phyloP scores from a whole-genome alignment of 2,329 filamentous ascomycete genomes.

The Colletotrichum sp. region DNA sequence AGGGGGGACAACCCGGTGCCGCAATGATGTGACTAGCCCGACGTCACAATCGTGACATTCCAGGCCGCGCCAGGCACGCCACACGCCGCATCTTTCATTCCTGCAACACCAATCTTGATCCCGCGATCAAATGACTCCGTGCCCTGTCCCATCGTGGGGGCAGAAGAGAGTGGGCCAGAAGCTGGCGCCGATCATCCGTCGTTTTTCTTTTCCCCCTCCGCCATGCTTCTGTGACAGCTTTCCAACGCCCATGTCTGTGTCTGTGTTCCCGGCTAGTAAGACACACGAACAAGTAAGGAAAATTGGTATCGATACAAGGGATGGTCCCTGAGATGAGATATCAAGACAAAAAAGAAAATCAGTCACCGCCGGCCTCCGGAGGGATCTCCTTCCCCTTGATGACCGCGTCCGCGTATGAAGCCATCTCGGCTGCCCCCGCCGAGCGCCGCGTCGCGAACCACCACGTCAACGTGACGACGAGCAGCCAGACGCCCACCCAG shows the following conservation, averaged over 20 bases:
- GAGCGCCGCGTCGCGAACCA: conserved; percentile 9
- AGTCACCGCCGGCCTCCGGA: not conserved
- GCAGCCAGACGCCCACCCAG: conserved; percentile 21
- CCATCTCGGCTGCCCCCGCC: not conserved
- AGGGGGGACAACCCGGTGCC: not conserved
- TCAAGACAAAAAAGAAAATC: not conserved
- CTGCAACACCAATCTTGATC: not conserved
- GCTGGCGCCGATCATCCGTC: not conserved
- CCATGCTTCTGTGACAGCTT: not conserved
- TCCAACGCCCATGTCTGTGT: not conserved
- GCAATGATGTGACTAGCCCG: not conserved
- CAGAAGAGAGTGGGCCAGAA: not conserved
- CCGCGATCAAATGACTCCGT: not conserved
- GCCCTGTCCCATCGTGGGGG: not conserved
- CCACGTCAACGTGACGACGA: conserved; percentile 18
- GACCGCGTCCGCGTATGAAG: not conserved
- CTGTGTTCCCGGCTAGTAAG: not conserved
- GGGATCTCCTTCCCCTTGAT: conserved; percentile 16
- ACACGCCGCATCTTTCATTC: not conserved
- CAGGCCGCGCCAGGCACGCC: not conserved
- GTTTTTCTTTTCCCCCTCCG: not conserved
- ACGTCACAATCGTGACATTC: not conserved
- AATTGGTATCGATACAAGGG: not conserved
- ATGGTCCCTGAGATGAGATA: not conserved
- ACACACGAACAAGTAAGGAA: not conserved